These are phyloP conservation scores for Zygosaccharomyces sapae DNA, from an alignment of 1,139 yeast species.

Conservation along the genomic window DNA sequence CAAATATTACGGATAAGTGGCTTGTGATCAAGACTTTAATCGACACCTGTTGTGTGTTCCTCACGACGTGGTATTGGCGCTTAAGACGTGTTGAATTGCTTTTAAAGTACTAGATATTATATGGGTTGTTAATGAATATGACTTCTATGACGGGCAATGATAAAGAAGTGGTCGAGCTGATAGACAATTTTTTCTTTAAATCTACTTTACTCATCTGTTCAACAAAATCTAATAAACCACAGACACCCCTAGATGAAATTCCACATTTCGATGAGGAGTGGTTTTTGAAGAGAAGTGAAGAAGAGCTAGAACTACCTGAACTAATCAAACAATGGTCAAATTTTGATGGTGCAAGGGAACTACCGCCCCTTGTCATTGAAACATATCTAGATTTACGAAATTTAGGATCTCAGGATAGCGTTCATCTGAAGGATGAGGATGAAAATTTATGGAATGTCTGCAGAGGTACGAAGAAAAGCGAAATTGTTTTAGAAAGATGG, in stretches of 20 bases:
- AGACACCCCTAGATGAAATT: slow-evolving; percentile 13
- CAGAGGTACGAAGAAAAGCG: slow-evolving; percentile 58
- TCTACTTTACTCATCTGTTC: slow-evolving; percentile 32
- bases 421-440: slow-evolving; percentile 55
- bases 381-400: slow-evolving; percentile 70
- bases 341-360: slow-evolving; percentile 27
- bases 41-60: not conserved
- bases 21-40: not conserved
- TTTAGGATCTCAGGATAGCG: slow-evolving; percentile 55
- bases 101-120: not conserved
- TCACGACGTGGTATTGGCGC: slow-evolving; percentile 4
- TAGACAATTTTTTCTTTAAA: slow-evolving; percentile 34
- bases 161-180: slow-evolving; percentile 23
- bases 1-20: not conserved
- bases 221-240: slow-evolving; percentile 19
- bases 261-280: slow-evolving; percentile 23
- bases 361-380: slow-evolving; percentile 83
- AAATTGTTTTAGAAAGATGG: slow-evolving; percentile 92
- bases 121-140: slow-evolving; percentile 15
- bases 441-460: slow-evolving; percentile 50
- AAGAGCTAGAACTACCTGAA: slow-evolving; percentile 18
- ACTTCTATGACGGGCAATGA: slow-evolving; percentile 10
- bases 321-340: slow-evolving; percentile 29
- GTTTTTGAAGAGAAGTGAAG: slow-evolving; percentile 16
- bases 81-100: not conserved